phyloP scores from a whole-genome alignment of 345 rosid genomes.

The Bruguiera parviflora region DNA sequence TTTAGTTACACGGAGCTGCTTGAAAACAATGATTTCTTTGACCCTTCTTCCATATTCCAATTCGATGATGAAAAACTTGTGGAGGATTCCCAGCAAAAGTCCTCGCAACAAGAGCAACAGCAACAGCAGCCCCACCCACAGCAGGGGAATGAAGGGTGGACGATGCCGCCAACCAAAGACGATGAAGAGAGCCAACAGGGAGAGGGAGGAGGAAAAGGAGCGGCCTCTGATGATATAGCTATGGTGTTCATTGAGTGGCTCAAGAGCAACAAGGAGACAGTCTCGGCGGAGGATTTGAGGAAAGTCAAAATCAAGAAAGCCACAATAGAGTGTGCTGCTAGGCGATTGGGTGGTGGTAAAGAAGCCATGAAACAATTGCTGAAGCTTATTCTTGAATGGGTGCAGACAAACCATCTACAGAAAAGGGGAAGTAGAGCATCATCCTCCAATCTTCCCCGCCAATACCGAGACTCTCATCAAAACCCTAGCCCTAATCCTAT shows the following conservation, averaged over 20 bases:
- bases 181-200: slow-evolving; percentile 17
- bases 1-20: slow-evolving; percentile 83
- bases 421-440: slow-evolving; percentile 43
- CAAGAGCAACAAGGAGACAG: slow-evolving; percentile 70
- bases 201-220: not conserved
- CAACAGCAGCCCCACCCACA: not conserved
- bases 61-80: slow-evolving; percentile 37
- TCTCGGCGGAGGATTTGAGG: slow-evolving; percentile 87
- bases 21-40: slow-evolving; percentile 64
- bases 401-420: slow-evolving; percentile 78
- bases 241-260: slow-evolving; percentile 88
- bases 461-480: slow-evolving; percentile 42
- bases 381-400: slow-evolving; percentile 97
- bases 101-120: slow-evolving; percentile 7
- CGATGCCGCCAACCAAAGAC: slow-evolving; percentile 1
- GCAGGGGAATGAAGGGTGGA: slow-evolving; percentile 7
- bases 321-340: slow-evolving; percentile 82
- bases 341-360: slow-evolving; percentile 84
- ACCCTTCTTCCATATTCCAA: slow-evolving; percentile 63
- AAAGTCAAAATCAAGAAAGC: slow-evolving; percentile 89
- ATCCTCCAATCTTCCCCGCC: slow-evolving; percentile 20
- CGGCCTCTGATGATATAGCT: slow-evolving; percentile 65
- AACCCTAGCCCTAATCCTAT: slow-evolving; percentile 47
- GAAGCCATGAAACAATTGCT: slow-evolving; percentile 89
- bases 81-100: slow-evolving; percentile 27